These are phyloP conservation scores for Tripterygium wilfordii DNA, from an alignment of 177 flowering plant genomes.

Conservation along the genomic window DNA sequence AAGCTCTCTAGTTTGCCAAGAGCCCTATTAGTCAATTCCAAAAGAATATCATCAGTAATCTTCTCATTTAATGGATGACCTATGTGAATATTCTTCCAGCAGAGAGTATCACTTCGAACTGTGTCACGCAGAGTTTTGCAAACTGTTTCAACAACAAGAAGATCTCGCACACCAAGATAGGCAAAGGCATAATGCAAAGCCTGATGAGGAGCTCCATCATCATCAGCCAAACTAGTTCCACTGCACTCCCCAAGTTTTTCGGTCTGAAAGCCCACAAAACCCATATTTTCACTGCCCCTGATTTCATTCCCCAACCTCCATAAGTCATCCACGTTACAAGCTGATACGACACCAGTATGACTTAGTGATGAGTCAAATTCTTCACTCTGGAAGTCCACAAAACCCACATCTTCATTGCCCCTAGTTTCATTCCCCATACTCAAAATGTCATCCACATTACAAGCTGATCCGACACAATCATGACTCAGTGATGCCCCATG, in stretches of 20 bases:
- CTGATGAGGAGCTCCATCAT: conserved; percentile 36
- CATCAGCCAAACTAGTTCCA: neutral
- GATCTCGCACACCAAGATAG: conserved; percentile 59
- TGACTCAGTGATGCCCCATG: no score
- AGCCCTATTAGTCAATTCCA: conserved; percentile 52
- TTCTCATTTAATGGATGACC: conserved; percentile 45
- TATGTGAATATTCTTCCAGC: conserved; percentile 66
- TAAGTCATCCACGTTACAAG: no score
- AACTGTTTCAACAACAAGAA: conserved; percentile 57
- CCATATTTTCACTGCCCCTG: no score
- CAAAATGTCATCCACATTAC: conserved; percentile 23
- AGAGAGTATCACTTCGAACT: conserved; percentile 43
- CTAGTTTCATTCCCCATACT: conserved; percentile 10
- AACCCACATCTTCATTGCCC: neutral
- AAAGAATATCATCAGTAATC: conserved; percentile 63
- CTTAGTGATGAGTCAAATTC: no score
- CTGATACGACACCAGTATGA: no score
- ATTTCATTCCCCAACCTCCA: no score
- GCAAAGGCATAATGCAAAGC: conserved; percentile 48
- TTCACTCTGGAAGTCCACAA: conserved; percentile 9
- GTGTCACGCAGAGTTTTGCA: conserved; percentile 43
- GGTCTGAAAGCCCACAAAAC: neutral
- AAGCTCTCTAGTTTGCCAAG: conserved; percentile 56
- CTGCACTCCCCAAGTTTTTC: conserved; percentile 8
- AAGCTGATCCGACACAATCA: conserved; percentile 16